Percentiles rank a stretch among this genome's conserved stretches.
phyloP scores from a whole-genome alignment of 2,329 filamentous ascomycete species.

The Fusarium nelsonii region DNA sequence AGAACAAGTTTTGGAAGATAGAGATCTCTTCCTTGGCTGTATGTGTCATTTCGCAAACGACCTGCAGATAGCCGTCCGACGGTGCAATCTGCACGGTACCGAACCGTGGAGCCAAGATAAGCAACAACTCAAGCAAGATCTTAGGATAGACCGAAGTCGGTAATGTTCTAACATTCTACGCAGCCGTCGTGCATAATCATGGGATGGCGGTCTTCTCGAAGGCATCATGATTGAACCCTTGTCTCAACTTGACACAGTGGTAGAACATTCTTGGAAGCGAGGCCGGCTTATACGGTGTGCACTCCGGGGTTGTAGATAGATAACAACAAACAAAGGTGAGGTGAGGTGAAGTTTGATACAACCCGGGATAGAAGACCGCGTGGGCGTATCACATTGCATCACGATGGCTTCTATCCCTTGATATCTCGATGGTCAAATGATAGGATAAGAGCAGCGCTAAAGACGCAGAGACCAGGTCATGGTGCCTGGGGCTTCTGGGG shows the following conservation, averaged over 20 bases:
- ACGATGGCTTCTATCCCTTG: slow-evolving; percentile 18
- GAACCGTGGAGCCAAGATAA: slow-evolving; percentile 5
- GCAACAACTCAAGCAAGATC: neutral
- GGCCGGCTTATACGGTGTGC: slow-evolving; percentile 4
- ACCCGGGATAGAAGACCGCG: slow-evolving; percentile 7
- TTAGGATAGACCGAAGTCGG: slow-evolving; percentile 10
- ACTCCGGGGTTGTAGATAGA: slow-evolving; percentile 32
- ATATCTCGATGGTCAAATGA: slow-evolving; percentile 39
- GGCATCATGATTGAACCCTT: neutral
- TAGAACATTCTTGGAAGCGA: slow-evolving; percentile 5
- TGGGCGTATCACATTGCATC: slow-evolving; percentile 20
- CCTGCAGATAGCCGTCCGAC: neutral
- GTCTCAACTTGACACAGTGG: neutral
- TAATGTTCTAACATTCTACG: neutral
- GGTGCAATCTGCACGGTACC: neutral
- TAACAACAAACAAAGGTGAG: slow-evolving; percentile 1
- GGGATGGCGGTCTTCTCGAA: slow-evolving; percentile 14
- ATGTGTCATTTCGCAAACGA: slow-evolving; percentile 1
- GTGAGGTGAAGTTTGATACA: neutral
- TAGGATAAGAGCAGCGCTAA: slow-evolving; percentile 29
- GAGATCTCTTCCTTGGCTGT: neutral
- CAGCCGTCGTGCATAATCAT: slow-evolving; percentile 12
- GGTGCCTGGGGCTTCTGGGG: slow-evolving; percentile 33
- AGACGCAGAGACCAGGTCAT: slow-evolving; percentile 26
- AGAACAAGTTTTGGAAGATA: slow-evolving; percentile 7